phyloP scores from a whole-genome alignment of 257 asterid genomes.

The Solanum neorickii region DNA sequence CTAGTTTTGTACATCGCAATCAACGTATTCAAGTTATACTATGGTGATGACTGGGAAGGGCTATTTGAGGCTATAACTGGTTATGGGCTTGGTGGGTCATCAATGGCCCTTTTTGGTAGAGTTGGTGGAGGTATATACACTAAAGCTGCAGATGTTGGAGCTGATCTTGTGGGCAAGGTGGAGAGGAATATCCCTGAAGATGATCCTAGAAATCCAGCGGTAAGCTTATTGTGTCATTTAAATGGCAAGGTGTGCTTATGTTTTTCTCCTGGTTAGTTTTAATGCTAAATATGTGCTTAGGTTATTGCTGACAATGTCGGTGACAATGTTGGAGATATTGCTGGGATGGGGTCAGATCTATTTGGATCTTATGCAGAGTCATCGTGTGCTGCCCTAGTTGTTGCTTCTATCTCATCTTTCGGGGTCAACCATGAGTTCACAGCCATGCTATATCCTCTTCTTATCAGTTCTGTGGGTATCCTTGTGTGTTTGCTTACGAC shows the following conservation, averaged over 20 bases:
- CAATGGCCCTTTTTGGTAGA: conserved; percentile 88
- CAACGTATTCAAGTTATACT: conserved; percentile 61
- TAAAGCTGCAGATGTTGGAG: conserved; percentile 89
- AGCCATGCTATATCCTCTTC: conserved; percentile 65
- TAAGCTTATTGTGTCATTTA: conserved; percentile 7
- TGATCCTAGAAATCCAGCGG: conserved; percentile 88
- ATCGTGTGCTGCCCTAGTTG: conserved; percentile 78
- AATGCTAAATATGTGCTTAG: conserved; percentile 12
- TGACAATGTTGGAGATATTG: conserved; percentile 84
- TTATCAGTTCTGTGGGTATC: conserved; percentile 59
- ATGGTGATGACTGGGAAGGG: conserved; percentile 88
- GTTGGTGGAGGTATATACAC: conserved; percentile 91
- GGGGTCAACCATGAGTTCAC: conserved; percentile 70
- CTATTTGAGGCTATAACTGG: conserved; percentile 77
- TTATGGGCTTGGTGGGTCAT: conserved; percentile 87
- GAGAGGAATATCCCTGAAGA: conserved; percentile 81
- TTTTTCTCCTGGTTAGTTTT: neutral
- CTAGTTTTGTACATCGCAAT: conserved; percentile 55
- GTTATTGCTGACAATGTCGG: conserved; percentile 82
- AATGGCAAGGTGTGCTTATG: neutral
- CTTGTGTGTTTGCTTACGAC: conserved; percentile 61
- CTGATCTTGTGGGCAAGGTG: conserved; percentile 80
- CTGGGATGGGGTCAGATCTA: conserved; percentile 83
- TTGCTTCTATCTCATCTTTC: conserved; percentile 74
- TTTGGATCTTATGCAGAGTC: conserved; percentile 80